Evolutionary conservation across 768 basidiomycete species (phyloP).

Genomic region (Podaxis sp.): DNA sequence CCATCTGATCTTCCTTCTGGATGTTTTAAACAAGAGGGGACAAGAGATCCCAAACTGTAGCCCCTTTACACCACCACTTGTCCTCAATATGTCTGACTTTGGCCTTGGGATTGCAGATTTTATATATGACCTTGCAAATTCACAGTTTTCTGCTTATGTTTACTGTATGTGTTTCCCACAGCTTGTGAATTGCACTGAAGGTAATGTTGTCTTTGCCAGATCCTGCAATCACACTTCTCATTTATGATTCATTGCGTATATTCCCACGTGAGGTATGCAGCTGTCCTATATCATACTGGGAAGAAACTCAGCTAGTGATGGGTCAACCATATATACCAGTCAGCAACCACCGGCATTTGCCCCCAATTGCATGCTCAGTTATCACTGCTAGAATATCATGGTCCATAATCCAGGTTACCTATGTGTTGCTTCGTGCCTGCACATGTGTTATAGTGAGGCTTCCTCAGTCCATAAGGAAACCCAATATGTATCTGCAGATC

Average conservation of each 20-base stretch:
- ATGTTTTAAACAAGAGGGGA: too few species aligned
- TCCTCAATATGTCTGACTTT: background rate
- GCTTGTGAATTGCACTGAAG: background rate
- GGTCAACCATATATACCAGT: background rate
- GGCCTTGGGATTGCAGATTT: background rate
- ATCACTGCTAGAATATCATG: background rate
- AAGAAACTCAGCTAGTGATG: background rate
- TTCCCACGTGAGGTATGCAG: background rate
- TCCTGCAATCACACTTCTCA: background rate
- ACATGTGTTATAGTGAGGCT: too few species aligned
- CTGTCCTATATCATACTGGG: background rate
- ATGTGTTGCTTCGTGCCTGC: background rate
- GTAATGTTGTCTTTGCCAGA: background rate
- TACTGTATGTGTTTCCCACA: background rate
- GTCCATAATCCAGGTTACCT: background rate
- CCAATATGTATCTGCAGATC: too few species aligned
- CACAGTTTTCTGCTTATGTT: background rate
- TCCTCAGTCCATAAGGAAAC: too few species aligned
- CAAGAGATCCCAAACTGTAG: too few species aligned
- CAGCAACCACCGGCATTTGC: background rate
- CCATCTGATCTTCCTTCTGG: too few species aligned
- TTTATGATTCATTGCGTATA: background rate
- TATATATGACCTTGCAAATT: background rate
- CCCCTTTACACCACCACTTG: too few species aligned
- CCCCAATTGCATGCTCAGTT: background rate